These are phyloP conservation scores for Clathrospora elynae DNA, from an alignment of 2,329 filamentous ascomycete genomes.

Conservation along the genomic window DNA sequence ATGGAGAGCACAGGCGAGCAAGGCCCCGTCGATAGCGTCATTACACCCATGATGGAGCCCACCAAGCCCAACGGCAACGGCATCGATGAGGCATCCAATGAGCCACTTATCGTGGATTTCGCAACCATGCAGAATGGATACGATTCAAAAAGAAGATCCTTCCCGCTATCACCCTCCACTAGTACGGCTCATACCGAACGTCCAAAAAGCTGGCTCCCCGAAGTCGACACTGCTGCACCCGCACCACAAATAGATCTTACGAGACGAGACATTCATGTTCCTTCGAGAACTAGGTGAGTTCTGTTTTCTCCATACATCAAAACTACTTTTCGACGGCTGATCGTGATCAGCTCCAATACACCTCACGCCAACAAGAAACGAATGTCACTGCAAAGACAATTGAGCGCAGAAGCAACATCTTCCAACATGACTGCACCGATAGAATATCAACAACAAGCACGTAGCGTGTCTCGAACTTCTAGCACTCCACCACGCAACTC, in stretches of 20 bases:
- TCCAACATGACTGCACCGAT: conserved; percentile 23
- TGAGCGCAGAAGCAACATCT: conserved; percentile 23
- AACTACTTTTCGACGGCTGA: conserved; percentile 16
- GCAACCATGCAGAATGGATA: conserved; percentile 32
- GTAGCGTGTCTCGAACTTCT: conserved; percentile 22
- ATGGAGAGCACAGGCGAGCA: conserved; percentile 33
- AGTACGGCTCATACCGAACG: conserved; percentile 15
- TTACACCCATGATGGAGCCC: conserved; percentile 26
- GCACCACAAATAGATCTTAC: conserved; percentile 43
- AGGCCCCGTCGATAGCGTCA: conserved; percentile 39
- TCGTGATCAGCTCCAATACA: conserved; percentile 27
- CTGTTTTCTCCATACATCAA: neutral
- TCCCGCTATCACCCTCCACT: conserved; percentile 25
- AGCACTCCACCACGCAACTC: conserved; percentile 13
- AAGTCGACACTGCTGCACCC: conserved; percentile 39
- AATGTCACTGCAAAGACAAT: conserved; percentile 23
- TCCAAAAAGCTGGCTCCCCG: conserved; percentile 30
- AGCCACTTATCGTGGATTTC: conserved; percentile 41
- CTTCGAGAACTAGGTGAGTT: conserved; percentile 44
- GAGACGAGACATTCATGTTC: conserved; percentile 45
- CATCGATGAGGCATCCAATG: conserved; percentile 29
- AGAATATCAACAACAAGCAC: conserved; percentile 19
- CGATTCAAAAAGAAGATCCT: conserved; percentile 25
- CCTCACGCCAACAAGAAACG: conserved; percentile 26
- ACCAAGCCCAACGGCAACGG: conserved; percentile 16